A percentile compares a stretch with the other conserved stretches of the same genome.
Evolutionary conservation across 768 basidiomycete species (phyloP).

Genomic region (Tylopilus subfusipes): DNA sequence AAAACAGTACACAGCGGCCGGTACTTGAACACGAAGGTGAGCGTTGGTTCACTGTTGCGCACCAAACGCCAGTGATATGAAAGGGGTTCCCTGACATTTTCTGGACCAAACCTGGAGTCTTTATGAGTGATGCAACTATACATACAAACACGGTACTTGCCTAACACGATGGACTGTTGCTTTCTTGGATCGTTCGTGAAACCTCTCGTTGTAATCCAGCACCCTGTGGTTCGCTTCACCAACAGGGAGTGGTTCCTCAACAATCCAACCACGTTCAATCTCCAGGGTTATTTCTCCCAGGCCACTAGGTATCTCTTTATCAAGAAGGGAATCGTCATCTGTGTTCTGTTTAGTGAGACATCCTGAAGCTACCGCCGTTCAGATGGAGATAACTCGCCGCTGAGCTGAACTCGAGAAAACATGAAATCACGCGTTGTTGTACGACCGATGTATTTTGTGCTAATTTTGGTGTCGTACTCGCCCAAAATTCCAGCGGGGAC

Average conservation of each 20-base stretch:
- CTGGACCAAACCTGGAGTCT: conserved; percentile 11
- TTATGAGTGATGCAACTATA: neutral
- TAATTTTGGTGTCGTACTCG: neutral
- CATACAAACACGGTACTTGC: conserved; percentile 3
- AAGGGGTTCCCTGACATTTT: neutral
- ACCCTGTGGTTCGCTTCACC: rapidly evolving
- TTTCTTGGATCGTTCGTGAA: conserved; percentile 21
- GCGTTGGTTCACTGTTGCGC: neutral
- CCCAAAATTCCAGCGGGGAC: neutral
- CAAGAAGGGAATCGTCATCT: neutral
- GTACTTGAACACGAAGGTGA: conserved; percentile 23
- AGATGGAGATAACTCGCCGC: conserved; percentile 7
- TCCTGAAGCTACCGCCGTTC: neutral
- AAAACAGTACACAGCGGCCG: conserved; percentile 12
- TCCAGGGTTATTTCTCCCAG: conserved; percentile 7
- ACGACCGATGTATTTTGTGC: no score
- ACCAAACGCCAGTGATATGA: neutral
- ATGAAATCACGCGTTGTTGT: conserved; percentile 3
- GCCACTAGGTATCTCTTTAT: neutral
- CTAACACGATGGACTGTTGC: conserved; percentile 16
- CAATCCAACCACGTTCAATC: neutral
- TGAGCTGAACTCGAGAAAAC: conserved; percentile 8
- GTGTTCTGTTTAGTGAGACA: neutral
- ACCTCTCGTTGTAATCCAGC: neutral
- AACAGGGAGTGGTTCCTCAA: no score